A percentile compares a stretch with the other conserved stretches of the same genome.
These are phyloP conservation scores for Xanthoconium separans DNA, from an alignment of 1,284 basidiomycete genomes.

Conservation along the genomic window DNA sequence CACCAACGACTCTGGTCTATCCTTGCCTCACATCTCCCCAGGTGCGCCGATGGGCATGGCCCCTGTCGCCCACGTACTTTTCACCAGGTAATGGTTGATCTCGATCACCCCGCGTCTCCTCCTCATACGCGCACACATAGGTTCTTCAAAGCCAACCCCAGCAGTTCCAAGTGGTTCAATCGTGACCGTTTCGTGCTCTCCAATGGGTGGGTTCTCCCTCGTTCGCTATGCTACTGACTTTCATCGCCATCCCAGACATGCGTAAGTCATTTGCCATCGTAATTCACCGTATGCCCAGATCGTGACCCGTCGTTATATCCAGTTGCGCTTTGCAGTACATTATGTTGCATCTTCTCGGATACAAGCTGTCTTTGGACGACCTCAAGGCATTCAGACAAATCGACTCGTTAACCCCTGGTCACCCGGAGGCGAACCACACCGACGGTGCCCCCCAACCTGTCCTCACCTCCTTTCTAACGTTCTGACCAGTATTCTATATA, in stretches of 20 bases:
- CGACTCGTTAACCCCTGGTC: constrained; percentile 87
- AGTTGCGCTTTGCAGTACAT: constrained; percentile 88
- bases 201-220: constrained; percentile 55
- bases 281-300: not conserved
- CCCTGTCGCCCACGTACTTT: constrained; percentile 85
- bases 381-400: constrained; percentile 85
- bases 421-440: constrained; percentile 87
- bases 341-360: constrained; percentile 80
- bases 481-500: constrained; percentile 25
- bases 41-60: constrained; percentile 94
- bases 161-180: constrained; percentile 89
- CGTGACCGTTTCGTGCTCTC: constrained; percentile 88
- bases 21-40: constrained; percentile 26
- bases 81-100: constrained; percentile 54
- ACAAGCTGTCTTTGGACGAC: constrained; percentile 82
- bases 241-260: constrained; percentile 49
- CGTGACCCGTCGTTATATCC: constrained; percentile 13
- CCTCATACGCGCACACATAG: constrained; percentile 38
- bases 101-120: not conserved
- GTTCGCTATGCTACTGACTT: constrained; percentile 6
- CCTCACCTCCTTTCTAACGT: constrained; percentile 1
- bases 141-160: constrained; percentile 85
- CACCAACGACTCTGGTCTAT: not conserved
- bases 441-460: constrained; percentile 53
- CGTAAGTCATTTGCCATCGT: constrained; percentile 43